Conservation (phyloP, 2,329 filamentous ascomycete genomes). For the Colletotrichum sublineola region DNA sequence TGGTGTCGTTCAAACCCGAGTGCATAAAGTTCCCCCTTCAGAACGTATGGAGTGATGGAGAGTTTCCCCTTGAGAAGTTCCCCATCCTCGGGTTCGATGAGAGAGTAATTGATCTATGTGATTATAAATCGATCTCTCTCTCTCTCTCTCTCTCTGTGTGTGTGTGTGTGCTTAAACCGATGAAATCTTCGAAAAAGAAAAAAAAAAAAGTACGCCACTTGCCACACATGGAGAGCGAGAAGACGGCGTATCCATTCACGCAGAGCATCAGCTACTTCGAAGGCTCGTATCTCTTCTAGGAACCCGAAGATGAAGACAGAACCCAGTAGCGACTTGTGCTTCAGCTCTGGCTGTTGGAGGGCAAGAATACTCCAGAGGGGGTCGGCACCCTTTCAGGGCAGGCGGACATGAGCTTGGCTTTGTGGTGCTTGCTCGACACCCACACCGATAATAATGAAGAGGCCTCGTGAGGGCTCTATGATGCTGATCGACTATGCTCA, state of each 20-base stretch:
- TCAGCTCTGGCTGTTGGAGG: conserved; percentile 1
- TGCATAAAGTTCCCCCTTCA: not conserved
- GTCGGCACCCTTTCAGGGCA: not conserved
- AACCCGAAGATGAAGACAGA: not conserved
- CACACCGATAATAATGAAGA: not conserved
- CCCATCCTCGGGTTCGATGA: not conserved
- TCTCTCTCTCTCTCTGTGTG: not conserved
- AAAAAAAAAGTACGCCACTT: not conserved
- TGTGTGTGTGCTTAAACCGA: not conserved
- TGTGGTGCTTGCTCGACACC: not conserved
- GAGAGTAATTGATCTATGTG: not conserved
- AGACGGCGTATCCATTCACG: not conserved
- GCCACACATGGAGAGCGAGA: conserved; percentile 11
- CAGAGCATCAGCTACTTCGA: conserved; percentile 4
- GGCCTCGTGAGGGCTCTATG: not conserved
- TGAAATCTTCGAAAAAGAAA: not conserved
- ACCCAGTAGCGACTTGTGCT: conserved; percentile 1
- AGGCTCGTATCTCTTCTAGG: not conserved
- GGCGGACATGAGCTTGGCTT: not conserved
- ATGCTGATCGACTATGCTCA: not conserved
- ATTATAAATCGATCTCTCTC: not conserved
- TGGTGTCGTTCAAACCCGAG: not conserved
- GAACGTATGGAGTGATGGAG: not conserved
- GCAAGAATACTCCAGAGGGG: not conserved
- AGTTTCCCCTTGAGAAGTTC: not conserved